A percentile compares a stretch with the other conserved stretches of the same genome.
Evolutionary conservation across 1,139 yeast genomes (phyloP).

Genomic region (Magnusiomyces starmeri): DNA sequence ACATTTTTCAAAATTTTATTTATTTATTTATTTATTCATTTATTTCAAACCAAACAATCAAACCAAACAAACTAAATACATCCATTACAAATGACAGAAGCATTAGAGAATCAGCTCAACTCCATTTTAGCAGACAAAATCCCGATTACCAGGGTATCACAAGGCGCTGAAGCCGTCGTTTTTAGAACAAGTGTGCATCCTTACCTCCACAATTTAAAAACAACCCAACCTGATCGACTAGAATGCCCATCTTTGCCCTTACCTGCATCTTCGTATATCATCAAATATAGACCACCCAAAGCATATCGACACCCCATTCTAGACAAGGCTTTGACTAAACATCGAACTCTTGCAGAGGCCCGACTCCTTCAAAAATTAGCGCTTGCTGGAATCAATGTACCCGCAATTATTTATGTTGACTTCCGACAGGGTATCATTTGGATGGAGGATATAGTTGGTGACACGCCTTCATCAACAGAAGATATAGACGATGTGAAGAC

Average conservation of each 20-base stretch:
- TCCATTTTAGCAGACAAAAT: conserved; percentile 39
- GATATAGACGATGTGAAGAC: conserved; percentile 11
- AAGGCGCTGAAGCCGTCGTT: conserved; percentile 94
- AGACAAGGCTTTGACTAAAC: conserved; percentile 68
- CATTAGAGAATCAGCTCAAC: conserved; percentile 33
- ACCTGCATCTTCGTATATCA: conserved; percentile 40
- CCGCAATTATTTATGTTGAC: conserved; percentile 65
- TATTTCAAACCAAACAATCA: too few species aligned
- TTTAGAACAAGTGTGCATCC: conserved; percentile 64
- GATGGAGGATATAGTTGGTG: conserved; percentile 64
- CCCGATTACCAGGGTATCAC: conserved; percentile 44
- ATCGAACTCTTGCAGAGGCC: conserved; percentile 79
- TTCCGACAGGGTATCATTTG: conserved; percentile 73
- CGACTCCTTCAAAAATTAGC: conserved; percentile 60
- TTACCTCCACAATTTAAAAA: conserved; percentile 34
- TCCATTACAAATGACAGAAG: conserved; percentile 11
- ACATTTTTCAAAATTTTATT: too few species aligned
- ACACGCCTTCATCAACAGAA: neutral
- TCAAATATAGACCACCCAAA: conserved; percentile 85
- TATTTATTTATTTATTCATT: too few species aligned
- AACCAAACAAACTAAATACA: neutral
- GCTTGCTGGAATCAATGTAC: conserved; percentile 54
- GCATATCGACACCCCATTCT: conserved; percentile 81
- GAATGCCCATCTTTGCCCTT: neutral
- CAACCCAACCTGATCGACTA: neutral